Percentiles rank a stretch among this genome's conserved stretches.
Evolutionary conservation across 2,329 filamentous ascomycete species (phyloP).

Genomic region (Monilinia laxa): DNA sequence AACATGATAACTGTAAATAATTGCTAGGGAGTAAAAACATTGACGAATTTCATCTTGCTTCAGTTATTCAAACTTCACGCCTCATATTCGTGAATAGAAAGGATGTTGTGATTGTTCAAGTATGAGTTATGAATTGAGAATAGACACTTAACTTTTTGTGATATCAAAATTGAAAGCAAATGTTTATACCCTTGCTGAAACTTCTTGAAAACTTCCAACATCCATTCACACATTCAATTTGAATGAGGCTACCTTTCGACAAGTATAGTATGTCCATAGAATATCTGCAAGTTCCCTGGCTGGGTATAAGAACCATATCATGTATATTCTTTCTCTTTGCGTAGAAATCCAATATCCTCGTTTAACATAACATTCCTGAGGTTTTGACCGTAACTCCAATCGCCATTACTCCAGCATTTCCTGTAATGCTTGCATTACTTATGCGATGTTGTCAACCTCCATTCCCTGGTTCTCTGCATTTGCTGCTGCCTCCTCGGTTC

Average conservation of each 20-base stretch:
- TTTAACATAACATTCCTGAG: background rate
- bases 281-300: background rate
- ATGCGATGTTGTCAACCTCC: slow-evolving; percentile 22
- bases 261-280: background rate
- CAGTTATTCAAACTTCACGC: background rate
- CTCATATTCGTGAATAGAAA: no score
- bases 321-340: background rate
- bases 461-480: slow-evolving; percentile 11
- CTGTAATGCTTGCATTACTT: background rate
- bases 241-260: background rate
- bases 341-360: background rate
- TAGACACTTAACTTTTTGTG: no score
- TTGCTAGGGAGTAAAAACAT: background rate
- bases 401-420: slow-evolving; percentile 18
- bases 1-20: background rate
- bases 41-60: background rate
- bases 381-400: slow-evolving; percentile 17
- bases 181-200: no score
- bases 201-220: no score
- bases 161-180: no score
- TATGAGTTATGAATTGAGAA: no score
- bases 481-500: slow-evolving; percentile 2
- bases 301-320: background rate
- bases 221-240: no score
- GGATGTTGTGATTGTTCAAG: no score